Evolutionary conservation across 2,329 filamentous ascomycete species (phyloP).

Genomic region (Arthrobotrys sinensis): DNA sequence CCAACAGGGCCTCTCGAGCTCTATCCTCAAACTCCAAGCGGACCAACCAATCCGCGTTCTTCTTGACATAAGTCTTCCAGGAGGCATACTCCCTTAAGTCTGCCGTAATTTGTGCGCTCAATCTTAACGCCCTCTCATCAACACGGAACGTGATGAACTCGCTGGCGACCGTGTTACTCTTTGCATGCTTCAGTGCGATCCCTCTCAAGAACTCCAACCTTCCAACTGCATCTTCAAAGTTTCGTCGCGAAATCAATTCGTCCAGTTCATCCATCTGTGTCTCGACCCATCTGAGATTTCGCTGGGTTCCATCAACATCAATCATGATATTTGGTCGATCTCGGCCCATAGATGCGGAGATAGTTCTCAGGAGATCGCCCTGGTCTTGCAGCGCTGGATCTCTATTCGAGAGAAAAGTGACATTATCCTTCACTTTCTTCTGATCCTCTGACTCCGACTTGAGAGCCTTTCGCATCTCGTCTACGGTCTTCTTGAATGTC

Average conservation of each 20-base stretch:
- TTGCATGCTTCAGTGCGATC: constrained; percentile 80
- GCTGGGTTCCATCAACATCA: constrained; percentile 95
- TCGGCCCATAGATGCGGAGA: constrained; percentile 79
- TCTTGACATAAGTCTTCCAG: constrained; percentile 82
- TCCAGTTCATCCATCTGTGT: constrained; percentile 95
- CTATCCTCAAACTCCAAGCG: constrained; percentile 91
- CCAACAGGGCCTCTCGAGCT: constrained; percentile 87
- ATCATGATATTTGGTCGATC: constrained; percentile 83
- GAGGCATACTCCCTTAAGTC: constrained; percentile 84
- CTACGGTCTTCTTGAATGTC: constrained; percentile 91
- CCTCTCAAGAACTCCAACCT: constrained; percentile 87
- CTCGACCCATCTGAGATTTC: constrained; percentile 96
- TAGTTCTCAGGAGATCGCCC: constrained; percentile 82
- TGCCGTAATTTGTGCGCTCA: constrained; percentile 82
- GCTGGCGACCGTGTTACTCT: constrained; percentile 87
- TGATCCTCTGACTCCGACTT: constrained; percentile 90
- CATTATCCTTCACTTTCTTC: constrained; percentile 85
- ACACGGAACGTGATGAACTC: constrained; percentile 94
- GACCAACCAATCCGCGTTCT: constrained; percentile 86
- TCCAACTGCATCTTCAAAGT: constrained; percentile 86
- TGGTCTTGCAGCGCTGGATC: constrained; percentile 84
- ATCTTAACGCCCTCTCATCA: constrained; percentile 83
- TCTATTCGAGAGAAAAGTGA: constrained; percentile 86
- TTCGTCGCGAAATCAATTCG: constrained; percentile 92
- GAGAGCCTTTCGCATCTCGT: constrained; percentile 87